Evolutionary conservation across 164 flowering plant genomes (phyloP).

Genomic region (Dillenia turbinata): DNA sequence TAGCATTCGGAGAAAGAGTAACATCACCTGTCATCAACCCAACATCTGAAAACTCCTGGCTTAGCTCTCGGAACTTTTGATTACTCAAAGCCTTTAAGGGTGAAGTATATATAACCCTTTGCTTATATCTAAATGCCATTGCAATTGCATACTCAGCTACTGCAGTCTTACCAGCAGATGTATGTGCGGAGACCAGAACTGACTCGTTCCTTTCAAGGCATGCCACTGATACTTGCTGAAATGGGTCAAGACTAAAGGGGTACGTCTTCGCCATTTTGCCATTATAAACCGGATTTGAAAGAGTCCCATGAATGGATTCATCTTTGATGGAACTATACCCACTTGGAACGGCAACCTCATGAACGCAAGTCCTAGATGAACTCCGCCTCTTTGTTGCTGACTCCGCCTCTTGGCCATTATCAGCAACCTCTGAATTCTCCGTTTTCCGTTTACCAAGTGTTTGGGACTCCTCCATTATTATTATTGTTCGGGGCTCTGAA

Average conservation of each 20-base stretch:
- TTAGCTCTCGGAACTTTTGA: slow-evolving; percentile 92
- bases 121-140: slow-evolving; percentile 87
- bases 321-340: slow-evolving; percentile 49
- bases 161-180: slow-evolving; percentile 97
- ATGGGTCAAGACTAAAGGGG: slow-evolving; percentile 77
- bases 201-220: slow-evolving; percentile 91
- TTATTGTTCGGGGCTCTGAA: too few relatives aligned
- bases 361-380: slow-evolving; percentile 69
- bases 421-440: slow-evolving; percentile 8
- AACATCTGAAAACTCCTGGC: slow-evolving; percentile 86
- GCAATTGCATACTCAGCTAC: slow-evolving; percentile 97
- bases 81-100: slow-evolving; percentile 93
- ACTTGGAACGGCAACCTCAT: slow-evolving; percentile 87
- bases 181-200: slow-evolving; percentile 89
- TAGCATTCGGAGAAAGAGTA: slow-evolving; percentile 86
- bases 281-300: slow-evolving; percentile 53
- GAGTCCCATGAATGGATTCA: slow-evolving; percentile 63
- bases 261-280: slow-evolving; percentile 82
- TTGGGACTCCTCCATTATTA: slow-evolving; percentile 28
- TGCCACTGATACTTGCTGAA: slow-evolving; percentile 80
- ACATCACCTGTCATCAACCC: slow-evolving; percentile 99
- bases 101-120: slow-evolving; percentile 90
- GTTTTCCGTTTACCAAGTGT: slow-evolving; percentile 25
- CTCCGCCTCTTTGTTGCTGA: slow-evolving; percentile 16
- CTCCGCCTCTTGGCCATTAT: slow-evolving; percentile 9